Evolutionary conservation across 805 yeast genomes (phyloP).

Genomic region (Starmera caribaea): DNA sequence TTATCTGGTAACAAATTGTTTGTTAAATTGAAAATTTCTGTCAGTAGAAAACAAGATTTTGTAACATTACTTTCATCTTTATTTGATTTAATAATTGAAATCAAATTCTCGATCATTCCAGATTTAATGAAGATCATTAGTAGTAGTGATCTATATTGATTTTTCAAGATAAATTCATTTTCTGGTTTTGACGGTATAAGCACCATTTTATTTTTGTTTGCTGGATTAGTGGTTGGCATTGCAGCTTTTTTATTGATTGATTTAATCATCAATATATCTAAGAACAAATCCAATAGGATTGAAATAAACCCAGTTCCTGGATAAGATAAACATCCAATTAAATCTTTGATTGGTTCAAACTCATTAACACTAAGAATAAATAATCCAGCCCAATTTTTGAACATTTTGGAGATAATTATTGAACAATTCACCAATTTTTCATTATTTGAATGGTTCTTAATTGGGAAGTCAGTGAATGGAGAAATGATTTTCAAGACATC

Average conservation of each 20-base stretch:
- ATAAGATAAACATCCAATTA: constrained; percentile 52
- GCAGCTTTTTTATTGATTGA: constrained; percentile 27
- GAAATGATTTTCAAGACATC: constrained; percentile 57
- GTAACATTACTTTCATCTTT: constrained; percentile 35
- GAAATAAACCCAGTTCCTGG: constrained; percentile 50
- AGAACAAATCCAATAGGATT: constrained; percentile 59
- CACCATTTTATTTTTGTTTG: constrained; percentile 8
- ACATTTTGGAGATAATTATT: constrained; percentile 44
- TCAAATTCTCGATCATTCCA: constrained; percentile 40
- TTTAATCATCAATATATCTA: constrained; percentile 55
- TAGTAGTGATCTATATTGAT: constrained; percentile 61
- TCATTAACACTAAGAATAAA: constrained; percentile 50
- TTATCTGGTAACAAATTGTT: constrained; percentile 39
- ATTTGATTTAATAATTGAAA: constrained; percentile 30
- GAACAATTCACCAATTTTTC: constrained; percentile 54
- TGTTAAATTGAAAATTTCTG: constrained; percentile 51
- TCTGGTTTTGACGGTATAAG: constrained; percentile 25
- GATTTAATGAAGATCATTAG: constrained; percentile 45
- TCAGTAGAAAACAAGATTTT: constrained; percentile 55
- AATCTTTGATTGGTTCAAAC: constrained; percentile 43
- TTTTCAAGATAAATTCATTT: constrained; percentile 33
- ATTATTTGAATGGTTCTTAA: constrained; percentile 34
- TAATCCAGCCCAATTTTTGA: constrained; percentile 74
- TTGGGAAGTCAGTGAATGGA: constrained; percentile 58
- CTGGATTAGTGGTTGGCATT: neutral